Evolutionary conservation across 2,329 filamentous ascomycete species (phyloP), one percentile per base, ranked within the genome.

Genomic region (Trichoderma harzianum): DNA sequence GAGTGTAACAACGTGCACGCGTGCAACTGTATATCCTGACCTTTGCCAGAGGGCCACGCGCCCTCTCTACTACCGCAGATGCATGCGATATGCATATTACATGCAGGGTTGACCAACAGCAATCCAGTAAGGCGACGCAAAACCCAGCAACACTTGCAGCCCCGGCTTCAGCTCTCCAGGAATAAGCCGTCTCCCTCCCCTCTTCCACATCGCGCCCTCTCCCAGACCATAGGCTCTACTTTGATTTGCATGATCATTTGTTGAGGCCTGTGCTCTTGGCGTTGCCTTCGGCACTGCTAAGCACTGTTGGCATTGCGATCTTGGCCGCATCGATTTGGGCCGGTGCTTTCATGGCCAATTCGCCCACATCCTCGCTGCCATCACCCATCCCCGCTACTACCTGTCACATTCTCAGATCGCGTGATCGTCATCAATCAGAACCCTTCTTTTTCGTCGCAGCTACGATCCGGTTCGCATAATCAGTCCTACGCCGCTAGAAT

Each of bases 81-180:
- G 67, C 67, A 69, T 53, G 21, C 39, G 30, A 51, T 39, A 61
- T 53, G 57, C 66, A 61, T 30, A 43, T 30, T 32, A 36, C 12
- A 62, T 69, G 67, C 67, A 69, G 39, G 39, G 28, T 58, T 69
- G 57, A 18, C 66, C 66, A 69, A 51, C 57, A 7, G 4, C n/a
- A 36, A n/a, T 4, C 66, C 66, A 69, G 32, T 69, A 14, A 69
- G 36, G 24, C 18, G 55, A 36, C 28, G 8, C 55, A 61, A 12
- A 53, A 26, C 36, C 14, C n/a, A 61, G 39, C 16, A 53, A 21
- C 28, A 16, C 57, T 6, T 69, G 21, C 57, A 61, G 21, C 39
- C 66, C 67, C 39, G 39, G 67, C 32, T 16, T 69, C 55, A 69
- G 57, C 57, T 53, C 57, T 62, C 8, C 14, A 21, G 21, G 7